Evolutionary conservation across 257 asterid genomes (phyloP).

Genomic region (Avicennia marina): DNA sequence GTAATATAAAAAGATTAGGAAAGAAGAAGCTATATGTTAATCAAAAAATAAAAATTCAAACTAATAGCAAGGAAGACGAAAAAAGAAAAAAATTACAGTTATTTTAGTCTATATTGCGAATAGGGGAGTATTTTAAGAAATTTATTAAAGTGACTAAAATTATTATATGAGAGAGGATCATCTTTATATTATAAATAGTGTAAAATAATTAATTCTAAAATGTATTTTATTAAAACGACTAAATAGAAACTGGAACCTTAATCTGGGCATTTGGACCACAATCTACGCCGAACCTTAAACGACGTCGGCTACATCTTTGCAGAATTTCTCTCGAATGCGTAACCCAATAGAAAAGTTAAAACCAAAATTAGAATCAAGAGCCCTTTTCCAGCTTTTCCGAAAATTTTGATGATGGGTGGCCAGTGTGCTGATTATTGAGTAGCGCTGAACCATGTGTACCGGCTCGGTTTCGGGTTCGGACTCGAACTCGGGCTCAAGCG

Average conservation of each 20-base stretch:
- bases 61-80: too few species aligned
- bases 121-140: too few species aligned
- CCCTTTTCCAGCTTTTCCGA: not conserved
- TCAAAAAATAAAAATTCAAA: too few species aligned
- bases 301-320: constrained; percentile 13
- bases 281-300: constrained; percentile 7
- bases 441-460: constrained; percentile 47
- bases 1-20: too few species aligned
- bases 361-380: constrained; percentile 8
- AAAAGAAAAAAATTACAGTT: too few species aligned
- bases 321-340: not conserved
- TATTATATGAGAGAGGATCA: too few species aligned
- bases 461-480: constrained; percentile 61
- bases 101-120: too few species aligned
- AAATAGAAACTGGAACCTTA: not conserved
- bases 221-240: not conserved
- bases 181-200: too few species aligned
- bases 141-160: too few species aligned
- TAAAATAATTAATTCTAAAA: too few species aligned
- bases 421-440: constrained; percentile 20
- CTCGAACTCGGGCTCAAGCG: constrained; percentile 48
- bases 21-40: too few species aligned
- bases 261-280: constrained; percentile 15
- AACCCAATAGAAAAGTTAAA: not conserved
- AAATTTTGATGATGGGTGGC: constrained; percentile 8